Percentiles rank a stretch among this genome's conserved stretches.
Conservation (phyloP, 2,329 filamentous ascomycete genomes). For the Graphilbum sp. region DNA sequence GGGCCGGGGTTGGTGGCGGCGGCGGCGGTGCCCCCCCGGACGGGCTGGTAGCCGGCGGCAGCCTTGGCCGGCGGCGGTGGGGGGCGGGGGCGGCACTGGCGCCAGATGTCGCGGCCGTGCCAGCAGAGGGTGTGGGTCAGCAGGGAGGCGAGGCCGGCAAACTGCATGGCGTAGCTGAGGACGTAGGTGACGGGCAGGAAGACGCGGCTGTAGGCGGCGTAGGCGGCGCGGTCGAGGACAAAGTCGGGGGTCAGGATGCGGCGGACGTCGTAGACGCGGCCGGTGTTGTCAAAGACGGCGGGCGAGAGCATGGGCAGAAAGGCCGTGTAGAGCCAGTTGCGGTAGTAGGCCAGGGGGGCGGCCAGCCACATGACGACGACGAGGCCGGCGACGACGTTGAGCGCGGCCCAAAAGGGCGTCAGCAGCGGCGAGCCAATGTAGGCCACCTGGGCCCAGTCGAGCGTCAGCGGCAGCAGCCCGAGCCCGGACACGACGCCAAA, state of each 20-base stretch:
- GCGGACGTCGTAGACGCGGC: conserved; percentile 64
- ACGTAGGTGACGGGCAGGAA: conserved; percentile 81
- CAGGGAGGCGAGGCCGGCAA: conserved; percentile 64
- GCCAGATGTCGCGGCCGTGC: conserved; percentile 72
- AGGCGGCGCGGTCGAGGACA: conserved; percentile 60
- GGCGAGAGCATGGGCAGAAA: conserved; percentile 80
- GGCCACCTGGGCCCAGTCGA: conserved; percentile 84
- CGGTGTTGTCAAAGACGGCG: conserved; percentile 73
- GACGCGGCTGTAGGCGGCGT: conserved; percentile 66
- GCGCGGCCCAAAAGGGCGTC: conserved; percentile 72
- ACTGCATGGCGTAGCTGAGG: conserved; percentile 72
- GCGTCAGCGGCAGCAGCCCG: conserved; percentile 70
- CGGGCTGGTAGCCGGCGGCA: conserved; percentile 3
- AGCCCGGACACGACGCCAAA: conserved; percentile 77
- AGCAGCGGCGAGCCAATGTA: conserved; percentile 74
- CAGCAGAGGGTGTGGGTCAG: conserved; percentile 70
- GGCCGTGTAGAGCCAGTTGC: conserved; percentile 61
- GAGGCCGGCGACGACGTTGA: conserved; percentile 69
- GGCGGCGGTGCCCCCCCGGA: not conserved
- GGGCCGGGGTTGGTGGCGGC: conserved; percentile 1
- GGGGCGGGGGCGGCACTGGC: conserved; percentile 54
- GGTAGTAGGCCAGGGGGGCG: conserved; percentile 66
- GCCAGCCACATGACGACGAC: conserved; percentile 74
- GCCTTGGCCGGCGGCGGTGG: conserved; percentile 33
- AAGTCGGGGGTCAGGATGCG: conserved; percentile 66